A percentile compares a stretch with the other conserved stretches of the same genome.
These are phyloP conservation scores for Coprinellus aureogranulatus DNA, from an alignment of 768 basidiomycete species.

Conservation along the genomic window DNA sequence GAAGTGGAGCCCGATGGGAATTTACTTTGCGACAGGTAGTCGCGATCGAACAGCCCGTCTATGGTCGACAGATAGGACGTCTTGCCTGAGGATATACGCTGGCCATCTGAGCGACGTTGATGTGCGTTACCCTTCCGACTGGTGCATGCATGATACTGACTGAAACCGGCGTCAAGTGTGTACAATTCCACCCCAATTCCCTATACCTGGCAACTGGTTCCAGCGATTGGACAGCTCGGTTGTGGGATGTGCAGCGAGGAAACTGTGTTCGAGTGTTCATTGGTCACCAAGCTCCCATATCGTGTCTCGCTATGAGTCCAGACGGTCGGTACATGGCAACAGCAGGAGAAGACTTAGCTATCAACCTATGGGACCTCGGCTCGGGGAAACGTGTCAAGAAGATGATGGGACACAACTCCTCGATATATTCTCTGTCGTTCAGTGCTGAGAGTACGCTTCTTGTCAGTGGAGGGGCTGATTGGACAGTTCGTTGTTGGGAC, in stretches of 20 bases:
- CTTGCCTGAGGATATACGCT: constrained; percentile 86
- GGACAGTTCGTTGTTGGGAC: constrained; percentile 99
- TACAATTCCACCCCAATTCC: constrained; percentile 96
- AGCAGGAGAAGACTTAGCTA: constrained; percentile 90
- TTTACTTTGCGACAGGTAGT: constrained; percentile 97
- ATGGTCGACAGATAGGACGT: constrained; percentile 91
- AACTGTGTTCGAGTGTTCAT: constrained; percentile 92
- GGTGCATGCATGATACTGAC: not conserved
- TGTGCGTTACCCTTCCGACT: constrained; percentile 49
- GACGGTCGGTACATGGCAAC: constrained; percentile 93
- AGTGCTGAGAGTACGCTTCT: constrained; percentile 88
- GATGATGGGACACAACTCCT: constrained; percentile 90
- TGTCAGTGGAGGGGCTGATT: constrained; percentile 89
- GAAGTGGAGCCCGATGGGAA: constrained; percentile 96
- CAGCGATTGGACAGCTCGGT: constrained; percentile 89
- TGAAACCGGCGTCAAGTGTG: constrained; percentile 53
- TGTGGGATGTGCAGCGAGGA: constrained; percentile 99
- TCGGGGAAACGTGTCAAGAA: constrained; percentile 95
- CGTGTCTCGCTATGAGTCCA: constrained; percentile 84
- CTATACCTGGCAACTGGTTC: constrained; percentile 96
- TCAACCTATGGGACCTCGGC: constrained; percentile 95
- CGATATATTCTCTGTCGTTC: constrained; percentile 88
- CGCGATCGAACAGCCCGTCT: constrained; percentile 91
- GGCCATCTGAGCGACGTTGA: constrained; percentile 97
- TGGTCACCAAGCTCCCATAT: constrained; percentile 88